Base-by-base conservation (phyloP, 306 rosid genomes). In the Cicer yamashitae region DNA sequence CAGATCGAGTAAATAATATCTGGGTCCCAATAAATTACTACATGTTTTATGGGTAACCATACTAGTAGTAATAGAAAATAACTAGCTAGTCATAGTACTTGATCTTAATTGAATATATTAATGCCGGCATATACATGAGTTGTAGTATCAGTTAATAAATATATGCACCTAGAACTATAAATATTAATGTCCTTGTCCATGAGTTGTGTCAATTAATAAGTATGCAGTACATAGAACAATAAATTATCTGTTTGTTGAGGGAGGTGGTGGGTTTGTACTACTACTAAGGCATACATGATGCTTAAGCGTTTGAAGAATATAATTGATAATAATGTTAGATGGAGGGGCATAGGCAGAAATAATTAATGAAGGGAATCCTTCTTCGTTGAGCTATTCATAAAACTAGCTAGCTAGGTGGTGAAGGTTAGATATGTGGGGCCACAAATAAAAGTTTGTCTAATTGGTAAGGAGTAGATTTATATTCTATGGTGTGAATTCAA, bases 201-300 rank as follows among this genome's bases (percentile, higher is more conserved):
- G 66, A 59, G 66, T 59, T 30, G 66, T 59, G 8, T 59, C 66
- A 59, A 59, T 59, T n/a, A 59, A 59, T 59, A 59, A 59, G 66
- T 6, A 30, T 59, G 41, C 43, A 30, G 66, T 13, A 59, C 66
- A 59, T 34, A 59, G 66, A 73, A 58, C 79, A 72, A 72, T 67
- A 77, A 82, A 82, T 82, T 77, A 30, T 46, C 14, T 71, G 77
- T 25, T 15, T 48, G 6, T 18, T 25, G 18, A 50, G 65, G 57
- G 18, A 50, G 65, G 57, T 38, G 34, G 59, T 71, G 59, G 78
- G 73, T 44, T 57, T 71, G 74, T 58, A 64, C 62, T 64, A 53
- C 62, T 43, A 53, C 6, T 2, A 61, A 67, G n/a, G 44, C 59
- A 69, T 51, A 57, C 63, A 57, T 22, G 63, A 22, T 57, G 63